Evolutionary conservation across 352 stramenopile genomes (phyloP), one percentile per base, ranked within the genome.

Genomic region (Hyaloperonospora brassicae): DNA sequence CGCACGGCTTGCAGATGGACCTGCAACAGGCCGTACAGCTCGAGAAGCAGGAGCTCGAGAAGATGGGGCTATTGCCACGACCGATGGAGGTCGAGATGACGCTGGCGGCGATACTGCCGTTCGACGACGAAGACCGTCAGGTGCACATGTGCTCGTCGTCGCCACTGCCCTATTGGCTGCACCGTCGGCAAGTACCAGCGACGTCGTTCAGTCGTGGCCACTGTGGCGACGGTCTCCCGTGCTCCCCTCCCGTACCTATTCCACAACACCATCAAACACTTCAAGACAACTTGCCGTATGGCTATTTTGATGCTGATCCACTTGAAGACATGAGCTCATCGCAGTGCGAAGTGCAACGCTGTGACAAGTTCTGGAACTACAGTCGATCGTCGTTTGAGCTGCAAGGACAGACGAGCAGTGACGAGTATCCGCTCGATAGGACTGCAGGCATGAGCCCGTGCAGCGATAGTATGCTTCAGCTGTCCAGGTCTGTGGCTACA

Each of bases 301-400:
- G 41, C 17, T 17, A 17, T 30, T 35, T 61, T 13, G 50, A 62
- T 25, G 55, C 48, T 7, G 45, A 62, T 10, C 21, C 65, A 35
- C 23, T 56, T 10, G 17, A 62, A 17, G 44, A 51, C 3, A 17
- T 63, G 41, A 66, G 50, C 51, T 51, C 47, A 21, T 68, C 63
- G 11, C 76, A 89, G 54, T 76, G 70, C 45, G 66, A 85, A 47
- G 71, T 66, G 12, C 55, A 62, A 25, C 64, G 84, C 13, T 84
- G 72, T 70, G 75, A 88, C 42, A 65, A 88, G 40, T 70, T 78
- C 53, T 86, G 76, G 78, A 73, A 88, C 70, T 86, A 74, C 57
- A 86, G 86, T 49, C 72, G 86, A 40, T 86, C 73, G 24, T 68
- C 27, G 8, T 4, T 86, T 8, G 78, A 88, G 13, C 25, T 50